phyloP scores from a whole-genome alignment of 192 early-diverging fungal genomes.

The Oehlia diaphana region DNA sequence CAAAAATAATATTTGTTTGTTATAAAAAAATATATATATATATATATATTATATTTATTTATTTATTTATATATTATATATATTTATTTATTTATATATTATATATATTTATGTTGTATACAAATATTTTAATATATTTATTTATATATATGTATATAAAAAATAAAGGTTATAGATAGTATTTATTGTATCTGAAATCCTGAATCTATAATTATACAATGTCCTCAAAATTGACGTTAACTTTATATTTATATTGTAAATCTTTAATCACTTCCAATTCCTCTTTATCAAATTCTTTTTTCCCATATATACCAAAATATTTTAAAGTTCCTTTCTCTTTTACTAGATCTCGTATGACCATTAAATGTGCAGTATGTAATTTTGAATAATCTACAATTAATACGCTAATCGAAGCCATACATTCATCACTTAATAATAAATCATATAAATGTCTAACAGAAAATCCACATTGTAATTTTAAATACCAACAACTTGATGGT shows the following conservation, averaged over 20 bases:
- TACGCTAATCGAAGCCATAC: not conserved
- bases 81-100: too few species aligned
- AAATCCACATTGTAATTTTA: not conserved
- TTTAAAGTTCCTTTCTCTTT: not conserved
- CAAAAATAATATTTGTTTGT: too few species aligned
- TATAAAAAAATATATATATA: too few species aligned
- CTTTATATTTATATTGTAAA: not conserved
- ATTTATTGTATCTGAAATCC: too few species aligned
- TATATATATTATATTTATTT: too few species aligned
- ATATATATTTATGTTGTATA: too few species aligned
- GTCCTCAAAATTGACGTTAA: not conserved
- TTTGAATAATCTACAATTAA: not conserved
- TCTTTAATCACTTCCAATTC: not conserved
- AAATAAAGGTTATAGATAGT: too few species aligned
- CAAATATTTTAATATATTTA: too few species aligned
- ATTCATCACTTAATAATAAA: not conserved
- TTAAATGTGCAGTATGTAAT: not conserved
- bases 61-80: too few species aligned
- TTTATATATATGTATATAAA: too few species aligned
- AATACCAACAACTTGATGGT: not conserved
- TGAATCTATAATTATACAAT: too few species aligned
- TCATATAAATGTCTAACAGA: not conserved
- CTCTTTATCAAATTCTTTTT: not conserved
- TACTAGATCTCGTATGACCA: not conserved
- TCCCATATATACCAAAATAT: not conserved